A percentile compares a stretch with the other conserved stretches of the same genome.
These are phyloP conservation scores for Rhizopogon rudus DNA, from an alignment of 768 basidiomycete species.

Conservation along the genomic window DNA sequence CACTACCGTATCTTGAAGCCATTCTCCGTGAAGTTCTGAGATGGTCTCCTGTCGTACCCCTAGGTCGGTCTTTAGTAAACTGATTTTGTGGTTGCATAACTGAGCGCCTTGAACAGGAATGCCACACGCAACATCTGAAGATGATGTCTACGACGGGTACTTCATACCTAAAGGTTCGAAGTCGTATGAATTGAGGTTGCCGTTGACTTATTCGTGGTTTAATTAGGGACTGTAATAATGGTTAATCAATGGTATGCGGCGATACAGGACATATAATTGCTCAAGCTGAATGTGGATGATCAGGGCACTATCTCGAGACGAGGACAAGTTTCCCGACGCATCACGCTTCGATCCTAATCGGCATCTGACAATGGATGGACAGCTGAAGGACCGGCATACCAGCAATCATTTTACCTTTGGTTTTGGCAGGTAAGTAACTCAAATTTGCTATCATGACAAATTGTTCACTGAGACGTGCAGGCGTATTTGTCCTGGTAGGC, in stretches of 20 bases:
- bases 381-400: not conserved
- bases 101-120: constrained; percentile 1
- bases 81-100: not conserved
- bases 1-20: too few species aligned
- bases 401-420: not conserved
- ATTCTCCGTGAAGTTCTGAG: too few species aligned
- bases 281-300: not conserved
- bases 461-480: not conserved
- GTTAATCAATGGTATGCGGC: constrained; percentile 16
- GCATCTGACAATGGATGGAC: not conserved
- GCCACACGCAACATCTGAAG: not conserved
- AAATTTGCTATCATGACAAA: not conserved
- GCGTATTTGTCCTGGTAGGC: not conserved
- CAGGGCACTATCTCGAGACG: not conserved
- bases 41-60: too few species aligned
- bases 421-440: not conserved
- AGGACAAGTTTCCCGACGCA: not conserved
- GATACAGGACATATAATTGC: too few species aligned
- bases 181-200: constrained; percentile 22
- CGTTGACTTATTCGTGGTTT: not conserved
- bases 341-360: not conserved
- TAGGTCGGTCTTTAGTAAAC: too few species aligned
- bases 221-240: constrained; percentile 14
- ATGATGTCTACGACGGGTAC: constrained; percentile 16
- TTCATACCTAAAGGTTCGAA: constrained; percentile 16